Base-by-base conservation (phyloP, 768 basidiomycete genomes). In the Panellus pusillus region DNA sequence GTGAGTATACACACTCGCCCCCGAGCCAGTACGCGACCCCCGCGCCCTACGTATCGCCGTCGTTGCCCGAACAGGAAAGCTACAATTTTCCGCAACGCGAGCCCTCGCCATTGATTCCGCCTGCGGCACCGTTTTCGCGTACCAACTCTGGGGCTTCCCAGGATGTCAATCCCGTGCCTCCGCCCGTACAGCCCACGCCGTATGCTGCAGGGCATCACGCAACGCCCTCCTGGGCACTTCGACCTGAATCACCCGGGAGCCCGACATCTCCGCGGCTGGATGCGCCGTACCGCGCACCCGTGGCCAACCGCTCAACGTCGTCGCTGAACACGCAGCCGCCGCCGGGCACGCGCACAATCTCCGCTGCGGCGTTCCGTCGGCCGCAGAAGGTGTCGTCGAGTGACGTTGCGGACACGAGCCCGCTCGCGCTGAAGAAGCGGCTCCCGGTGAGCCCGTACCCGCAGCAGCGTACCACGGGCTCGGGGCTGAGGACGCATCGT, bases 291-390 rank as follows among this genome's bases (percentile, higher is more conserved):
- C 66, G 66, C 6, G 68, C 67, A 4, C 61, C 67, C 0, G 44
- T 60, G 17, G 69, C 68, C 56, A 65, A 62, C 41, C 54, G 63
- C n/a, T 74, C 75, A 1, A 65, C 67, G 17, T 69, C 70, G 1
- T 71, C 72, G 15, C 54, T 74, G 45, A 66, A 61, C 42, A 55
- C 64, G 40, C 65, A 65, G 55, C 52, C 66, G 8, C 67, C 72
- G 2, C 57, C 72, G 8, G 76, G 73, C 2, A 65, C 78, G 13
- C 77, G 84, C 39, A 91, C 81, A 50, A 90, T 91, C 47, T 81
- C 86, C 3, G 89, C 88, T 0, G 86, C 87, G 6, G 88, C 88
- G 20, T 91, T 91, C 69, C 80, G 78, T 62, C 74, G 86, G 27
- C 82, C 77, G 29, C 73, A 54, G 45, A 61, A 73, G 41, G 65